Percentiles rank a stretch among this genome's conserved stretches.
Evolutionary conservation across 2,329 filamentous ascomycete species (phyloP).

Genomic region (Exophiala xenobiotica): DNA sequence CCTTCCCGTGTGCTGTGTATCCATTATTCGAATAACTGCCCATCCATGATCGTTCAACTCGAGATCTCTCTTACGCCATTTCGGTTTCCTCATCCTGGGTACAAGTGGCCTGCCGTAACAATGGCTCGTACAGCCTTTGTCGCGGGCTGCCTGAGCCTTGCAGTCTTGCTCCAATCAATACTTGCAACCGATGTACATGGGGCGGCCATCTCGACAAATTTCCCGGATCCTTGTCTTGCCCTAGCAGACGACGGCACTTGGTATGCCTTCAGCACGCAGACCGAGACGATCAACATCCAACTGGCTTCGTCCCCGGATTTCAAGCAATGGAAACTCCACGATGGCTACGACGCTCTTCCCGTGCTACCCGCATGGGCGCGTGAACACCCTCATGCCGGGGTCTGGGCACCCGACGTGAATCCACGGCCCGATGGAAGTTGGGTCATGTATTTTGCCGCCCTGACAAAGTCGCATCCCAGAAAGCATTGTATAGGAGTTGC

Average conservation of each 20-base stretch:
- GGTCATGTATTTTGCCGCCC: constrained; percentile 59
- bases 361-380: constrained; percentile 51
- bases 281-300: constrained; percentile 52
- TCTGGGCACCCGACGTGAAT: constrained; percentile 61
- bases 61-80: not conserved
- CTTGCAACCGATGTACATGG: constrained; percentile 2
- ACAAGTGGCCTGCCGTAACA: not conserved
- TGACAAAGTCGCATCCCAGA: constrained; percentile 36
- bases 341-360: constrained; percentile 53
- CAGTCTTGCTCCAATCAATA: constrained; percentile 2
- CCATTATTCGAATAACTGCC: no score
- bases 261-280: constrained; percentile 57
- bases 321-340: constrained; percentile 46
- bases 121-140: not conserved
- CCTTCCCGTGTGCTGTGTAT: not conserved
- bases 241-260: constrained; percentile 47
- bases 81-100: not conserved
- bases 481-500: constrained; percentile 59
- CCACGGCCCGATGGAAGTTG: constrained; percentile 48
- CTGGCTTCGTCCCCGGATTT: constrained; percentile 51
- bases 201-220: constrained; percentile 43
- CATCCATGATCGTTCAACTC: no score
- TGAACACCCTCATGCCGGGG: constrained; percentile 34
- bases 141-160: not conserved
- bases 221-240: constrained; percentile 56